A percentile compares a stretch with the other conserved stretches of the same genome.
phyloP scores from a whole-genome alignment of 2,329 filamentous ascomycete species.

The Pseudogymnoascus sp. region DNA sequence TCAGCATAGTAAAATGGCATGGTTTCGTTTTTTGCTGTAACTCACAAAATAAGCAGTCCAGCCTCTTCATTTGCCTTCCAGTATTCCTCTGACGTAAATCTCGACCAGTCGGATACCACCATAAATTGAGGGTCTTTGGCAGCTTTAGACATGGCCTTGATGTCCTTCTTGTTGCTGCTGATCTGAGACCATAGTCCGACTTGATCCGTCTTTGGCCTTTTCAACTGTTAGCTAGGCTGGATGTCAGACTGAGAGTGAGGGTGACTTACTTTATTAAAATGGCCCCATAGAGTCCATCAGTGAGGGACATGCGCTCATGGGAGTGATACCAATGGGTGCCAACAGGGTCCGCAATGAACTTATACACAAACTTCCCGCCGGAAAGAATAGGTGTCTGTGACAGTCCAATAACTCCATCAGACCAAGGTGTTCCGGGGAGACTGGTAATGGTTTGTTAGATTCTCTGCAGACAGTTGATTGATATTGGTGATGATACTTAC shows the following conservation, averaged over 20 bases:
- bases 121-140: conserved; percentile 12
- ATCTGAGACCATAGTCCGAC: conserved; percentile 14
- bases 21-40: no score
- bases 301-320: conserved; percentile 29
- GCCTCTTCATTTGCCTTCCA: no score
- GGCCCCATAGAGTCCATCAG: conserved; percentile 25
- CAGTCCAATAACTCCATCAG: conserved; percentile 36
- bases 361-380: conserved; percentile 32
- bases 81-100: conserved; percentile 15
- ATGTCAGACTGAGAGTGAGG: no score
- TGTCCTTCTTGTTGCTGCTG: conserved; percentile 10
- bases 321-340: conserved; percentile 33
- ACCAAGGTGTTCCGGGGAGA: conserved; percentile 27
- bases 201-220: conserved; percentile 11
- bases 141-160: conserved; percentile 11
- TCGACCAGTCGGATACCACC: conserved; percentile 19
- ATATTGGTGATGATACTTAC: conserved; percentile 15
- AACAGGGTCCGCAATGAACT: conserved; percentile 32
- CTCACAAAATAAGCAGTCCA: no score
- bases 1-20: no score
- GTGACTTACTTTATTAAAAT: conserved; percentile 22
- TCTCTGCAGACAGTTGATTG: conserved; percentile 12
- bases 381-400: conserved; percentile 36
- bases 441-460: conserved; percentile 9
- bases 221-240: background rate